A percentile compares a stretch with the other conserved stretches of the same genome.
phyloP scores from a whole-genome alignment of 192 early-diverging fungal species.

The Dissophora ornata region DNA sequence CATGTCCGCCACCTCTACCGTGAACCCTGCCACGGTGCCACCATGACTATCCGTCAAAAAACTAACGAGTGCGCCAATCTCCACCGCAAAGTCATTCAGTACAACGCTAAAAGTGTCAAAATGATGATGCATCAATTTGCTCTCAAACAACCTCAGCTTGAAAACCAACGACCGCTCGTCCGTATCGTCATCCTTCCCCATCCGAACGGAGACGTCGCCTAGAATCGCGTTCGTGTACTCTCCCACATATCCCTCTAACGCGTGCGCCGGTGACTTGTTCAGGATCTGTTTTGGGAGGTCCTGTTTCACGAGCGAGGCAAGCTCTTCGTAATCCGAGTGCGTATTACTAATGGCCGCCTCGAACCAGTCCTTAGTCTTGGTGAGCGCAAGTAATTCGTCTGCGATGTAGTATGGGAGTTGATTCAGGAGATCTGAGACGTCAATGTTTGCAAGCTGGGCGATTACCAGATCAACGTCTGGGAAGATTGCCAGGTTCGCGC shows the following conservation, averaged over 20 bases:
- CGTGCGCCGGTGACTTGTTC: slow-evolving; percentile 3
- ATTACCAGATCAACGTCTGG: slow-evolving; percentile 18
- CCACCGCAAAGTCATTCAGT: neutral
- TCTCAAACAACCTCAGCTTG: neutral
- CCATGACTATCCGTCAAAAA: too few species aligned
- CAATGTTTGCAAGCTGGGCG: neutral
- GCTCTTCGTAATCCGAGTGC: neutral
- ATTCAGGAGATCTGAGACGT: neutral
- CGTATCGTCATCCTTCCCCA: neutral
- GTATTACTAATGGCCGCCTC: neutral
- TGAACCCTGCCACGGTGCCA: too few species aligned
- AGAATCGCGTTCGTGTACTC: slow-evolving; percentile 7
- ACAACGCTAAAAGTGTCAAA: slow-evolving; percentile 11
- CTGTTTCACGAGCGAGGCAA: neutral
- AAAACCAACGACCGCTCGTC: neutral
- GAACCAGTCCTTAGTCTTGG: slow-evolving; percentile 14
- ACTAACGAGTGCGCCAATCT: neutral
- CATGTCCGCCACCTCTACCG: neutral
- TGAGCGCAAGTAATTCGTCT: slow-evolving; percentile 2
- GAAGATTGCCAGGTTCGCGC: neutral
- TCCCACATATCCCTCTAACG: slow-evolving; percentile 1
- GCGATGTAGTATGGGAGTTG: neutral
- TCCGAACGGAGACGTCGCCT: slow-evolving; percentile 4
- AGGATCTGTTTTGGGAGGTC: slow-evolving; percentile 1
- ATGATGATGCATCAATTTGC: slow-evolving; percentile 16